Percentiles rank a stretch among this genome's conserved stretches.
These are phyloP conservation scores for Helotiales sp. DNA, from an alignment of 2,329 filamentous ascomycete genomes.

Conservation along the genomic window DNA sequence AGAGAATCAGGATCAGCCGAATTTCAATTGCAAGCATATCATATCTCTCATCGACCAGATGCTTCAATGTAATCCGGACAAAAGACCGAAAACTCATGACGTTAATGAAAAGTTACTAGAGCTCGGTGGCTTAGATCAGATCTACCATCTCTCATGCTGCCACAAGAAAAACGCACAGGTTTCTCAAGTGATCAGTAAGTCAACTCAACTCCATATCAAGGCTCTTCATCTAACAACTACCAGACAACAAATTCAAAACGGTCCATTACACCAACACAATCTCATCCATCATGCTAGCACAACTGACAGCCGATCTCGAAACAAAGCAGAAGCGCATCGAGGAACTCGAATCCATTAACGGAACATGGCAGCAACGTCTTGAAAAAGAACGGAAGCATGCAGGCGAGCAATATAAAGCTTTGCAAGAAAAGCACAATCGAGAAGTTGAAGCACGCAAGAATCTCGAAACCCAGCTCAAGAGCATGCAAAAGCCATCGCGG, in stretches of 20 bases:
- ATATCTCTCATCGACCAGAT: conserved; percentile 55
- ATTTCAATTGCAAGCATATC: conserved; percentile 45
- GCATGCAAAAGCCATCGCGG: conserved; percentile 20
- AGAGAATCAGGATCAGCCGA: conserved; percentile 27
- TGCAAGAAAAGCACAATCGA: conserved; percentile 32
- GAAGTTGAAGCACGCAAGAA: conserved; percentile 27
- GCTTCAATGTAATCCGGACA: conserved; percentile 55
- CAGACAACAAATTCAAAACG: conserved; percentile 33
- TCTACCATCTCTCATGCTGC: conserved; percentile 54
- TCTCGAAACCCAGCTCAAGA: conserved; percentile 26
- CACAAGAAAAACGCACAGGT: conserved; percentile 46
- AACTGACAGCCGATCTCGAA: conserved; percentile 25
- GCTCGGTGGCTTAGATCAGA: conserved; percentile 53
- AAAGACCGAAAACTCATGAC: conserved; percentile 55
- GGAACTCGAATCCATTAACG: conserved; percentile 27
- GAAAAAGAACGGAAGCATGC: conserved; percentile 33
- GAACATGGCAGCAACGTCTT: conserved; percentile 30
- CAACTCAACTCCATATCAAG: neutral
- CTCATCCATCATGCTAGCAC: conserved; percentile 6
- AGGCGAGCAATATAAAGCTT: conserved; percentile 30
- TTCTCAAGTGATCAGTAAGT: conserved; percentile 45
- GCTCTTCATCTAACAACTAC: neutral
- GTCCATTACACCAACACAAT: conserved; percentile 21
- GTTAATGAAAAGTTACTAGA: conserved; percentile 54
- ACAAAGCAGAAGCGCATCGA: conserved; percentile 28